phyloP scores from a whole-genome alignment of 106 monocot species.

The Dactylorhiza incarnata region DNA sequence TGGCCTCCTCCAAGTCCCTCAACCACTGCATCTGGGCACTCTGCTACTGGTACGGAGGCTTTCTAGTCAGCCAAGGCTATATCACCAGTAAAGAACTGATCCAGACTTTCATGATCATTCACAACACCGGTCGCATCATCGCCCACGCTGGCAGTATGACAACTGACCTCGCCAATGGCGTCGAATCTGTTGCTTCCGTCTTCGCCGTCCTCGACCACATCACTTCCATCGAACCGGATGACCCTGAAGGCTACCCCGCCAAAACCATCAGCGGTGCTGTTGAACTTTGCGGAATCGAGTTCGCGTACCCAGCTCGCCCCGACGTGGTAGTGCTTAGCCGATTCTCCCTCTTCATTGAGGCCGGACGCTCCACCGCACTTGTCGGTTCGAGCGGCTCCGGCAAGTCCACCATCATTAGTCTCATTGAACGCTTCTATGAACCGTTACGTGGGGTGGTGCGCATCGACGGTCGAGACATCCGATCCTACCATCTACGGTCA shows the following conservation, averaged over 20 bases:
- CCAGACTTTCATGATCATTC: constrained; percentile 20
- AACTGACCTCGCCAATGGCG: constrained; percentile 19
- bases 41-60: constrained; percentile 21
- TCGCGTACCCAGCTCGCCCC: constrained; percentile 20
- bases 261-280: constrained; percentile 6
- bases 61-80: constrained; percentile 10
- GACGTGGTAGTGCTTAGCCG: constrained; percentile 11
- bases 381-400: constrained; percentile 33
- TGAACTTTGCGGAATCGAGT: constrained; percentile 3
- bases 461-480: constrained; percentile 21
- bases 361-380: constrained; percentile 18
- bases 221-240: constrained; percentile 13
- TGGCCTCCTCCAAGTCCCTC: constrained; percentile 12
- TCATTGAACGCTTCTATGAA: constrained; percentile 30
- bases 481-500: constrained; percentile 16
- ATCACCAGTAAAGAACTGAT: constrained; percentile 16
- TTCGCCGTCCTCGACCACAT: constrained; percentile 2
- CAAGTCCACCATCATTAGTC: constrained; percentile 30
- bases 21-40: constrained; percentile 16
- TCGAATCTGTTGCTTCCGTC: constrained; percentile 6
- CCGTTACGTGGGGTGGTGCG: constrained; percentile 10
- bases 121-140: constrained; percentile 13
- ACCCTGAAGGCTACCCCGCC: neutral
- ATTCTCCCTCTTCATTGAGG: constrained; percentile 15
- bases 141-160: constrained; percentile 34